These are phyloP conservation scores for Coffea humblotiana DNA, from an alignment of 305 asterid genomes.

Conservation along the genomic window DNA sequence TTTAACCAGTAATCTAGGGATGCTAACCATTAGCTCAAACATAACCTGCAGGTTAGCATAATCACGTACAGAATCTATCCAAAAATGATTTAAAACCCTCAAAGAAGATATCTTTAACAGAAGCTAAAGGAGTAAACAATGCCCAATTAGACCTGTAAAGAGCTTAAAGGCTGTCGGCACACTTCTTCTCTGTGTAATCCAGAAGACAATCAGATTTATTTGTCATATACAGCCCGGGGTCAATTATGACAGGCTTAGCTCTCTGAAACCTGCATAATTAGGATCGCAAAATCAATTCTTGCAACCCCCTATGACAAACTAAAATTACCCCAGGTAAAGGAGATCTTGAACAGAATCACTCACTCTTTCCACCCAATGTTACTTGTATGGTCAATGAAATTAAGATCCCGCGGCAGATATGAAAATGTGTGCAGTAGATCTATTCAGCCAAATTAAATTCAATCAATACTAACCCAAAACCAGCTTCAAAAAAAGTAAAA, in stretches of 20 bases:
- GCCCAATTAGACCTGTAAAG: conserved; percentile 69
- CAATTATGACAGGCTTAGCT: conserved; percentile 90
- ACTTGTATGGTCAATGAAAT: conserved; percentile 95
- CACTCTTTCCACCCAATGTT: conserved; percentile 99
- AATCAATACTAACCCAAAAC: conserved; percentile 12
- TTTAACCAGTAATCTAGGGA: background rate
- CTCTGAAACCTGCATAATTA: conserved; percentile 69
- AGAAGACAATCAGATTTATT: conserved; percentile 87
- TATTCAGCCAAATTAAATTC: conserved; percentile 30
- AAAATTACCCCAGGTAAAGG: background rate
- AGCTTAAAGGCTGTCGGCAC: conserved; percentile 98
- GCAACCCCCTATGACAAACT: background rate
- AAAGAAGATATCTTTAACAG: conserved; percentile 13
- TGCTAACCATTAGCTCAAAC: background rate
- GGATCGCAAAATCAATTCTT: conserved; percentile 15
- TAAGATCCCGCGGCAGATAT: conserved; percentile 88
- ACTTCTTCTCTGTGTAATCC: conserved; percentile 97
- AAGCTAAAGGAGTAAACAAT: background rate
- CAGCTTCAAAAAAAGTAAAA: background rate
- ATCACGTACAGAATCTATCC: background rate
- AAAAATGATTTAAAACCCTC: conserved; percentile 3
- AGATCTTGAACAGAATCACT: conserved; percentile 31
- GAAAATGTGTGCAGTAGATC: conserved; percentile 94
- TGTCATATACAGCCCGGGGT: conserved; percentile 92
- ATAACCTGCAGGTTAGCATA: background rate